phyloP scores from a whole-genome alignment of 805 yeast genomes.

The Candida boidinii region DNA sequence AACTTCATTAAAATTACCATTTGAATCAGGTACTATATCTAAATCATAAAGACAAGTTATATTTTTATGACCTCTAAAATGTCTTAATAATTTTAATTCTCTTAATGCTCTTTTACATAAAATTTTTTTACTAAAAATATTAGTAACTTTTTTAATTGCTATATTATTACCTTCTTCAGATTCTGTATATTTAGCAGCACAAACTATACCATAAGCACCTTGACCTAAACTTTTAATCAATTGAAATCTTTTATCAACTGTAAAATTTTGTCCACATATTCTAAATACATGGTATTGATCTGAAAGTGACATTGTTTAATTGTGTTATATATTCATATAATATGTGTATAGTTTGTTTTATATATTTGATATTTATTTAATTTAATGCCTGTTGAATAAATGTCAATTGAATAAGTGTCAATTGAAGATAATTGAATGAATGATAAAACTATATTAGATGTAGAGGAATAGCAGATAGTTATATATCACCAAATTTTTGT shows the following conservation, averaged over 20 bases:
- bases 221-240: constrained; percentile 92
- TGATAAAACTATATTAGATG: no score
- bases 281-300: constrained; percentile 27
- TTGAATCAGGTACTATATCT: constrained; percentile 73
- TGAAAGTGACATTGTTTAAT: constrained; percentile 7
- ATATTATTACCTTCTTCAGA: constrained; percentile 71
- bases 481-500: no score
- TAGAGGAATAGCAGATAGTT: no score
- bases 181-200: constrained; percentile 80
- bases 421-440: no score
- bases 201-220: constrained; percentile 96
- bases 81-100: constrained; percentile 82
- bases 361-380: no score
- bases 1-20: constrained; percentile 76
- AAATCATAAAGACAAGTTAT: constrained; percentile 92
- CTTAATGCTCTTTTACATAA: constrained; percentile 87
- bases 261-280: constrained; percentile 84
- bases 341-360: no score
- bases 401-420: no score
- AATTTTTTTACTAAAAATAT: constrained; percentile 84
- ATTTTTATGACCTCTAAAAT: constrained; percentile 93
- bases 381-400: no score
- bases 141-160: constrained; percentile 94
- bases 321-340: no score
- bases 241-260: constrained; percentile 82